Conservation (phyloP, 2,329 filamentous ascomycete species). For the Penicillium expansum region DNA sequence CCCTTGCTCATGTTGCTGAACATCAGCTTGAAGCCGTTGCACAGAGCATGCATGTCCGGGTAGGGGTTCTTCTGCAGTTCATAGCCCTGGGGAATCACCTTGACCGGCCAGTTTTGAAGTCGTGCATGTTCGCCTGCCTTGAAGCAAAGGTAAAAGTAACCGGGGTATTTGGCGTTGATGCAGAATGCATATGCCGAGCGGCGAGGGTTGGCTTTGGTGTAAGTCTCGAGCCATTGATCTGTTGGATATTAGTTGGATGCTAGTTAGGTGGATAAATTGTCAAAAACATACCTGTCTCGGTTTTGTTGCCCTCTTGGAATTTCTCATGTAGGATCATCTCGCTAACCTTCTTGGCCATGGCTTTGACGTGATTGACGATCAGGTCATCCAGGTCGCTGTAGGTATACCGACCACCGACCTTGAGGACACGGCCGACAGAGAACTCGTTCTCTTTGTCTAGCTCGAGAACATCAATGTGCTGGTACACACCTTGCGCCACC, state of each 20-base stretch:
- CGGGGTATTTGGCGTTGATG: constrained; percentile 84
- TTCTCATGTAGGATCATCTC: constrained; percentile 95
- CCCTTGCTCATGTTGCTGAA: constrained; percentile 62
- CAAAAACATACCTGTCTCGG: constrained; percentile 72
- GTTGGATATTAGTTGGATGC: constrained; percentile 6
- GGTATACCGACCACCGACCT: constrained; percentile 81
- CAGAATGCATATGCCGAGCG: constrained; percentile 95
- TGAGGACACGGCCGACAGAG: constrained; percentile 80
- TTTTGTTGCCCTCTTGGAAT: constrained; percentile 76
- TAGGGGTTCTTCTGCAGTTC: constrained; percentile 86
- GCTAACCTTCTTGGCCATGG: constrained; percentile 96
- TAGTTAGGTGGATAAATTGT: neutral
- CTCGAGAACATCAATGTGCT: constrained; percentile 96
- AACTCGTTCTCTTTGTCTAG: constrained; percentile 97
- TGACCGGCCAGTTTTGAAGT: constrained; percentile 78
- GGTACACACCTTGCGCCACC: constrained; percentile 91
- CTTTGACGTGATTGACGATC: constrained; percentile 95
- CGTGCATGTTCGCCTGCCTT: constrained; percentile 76
- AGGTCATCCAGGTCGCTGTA: constrained; percentile 96
- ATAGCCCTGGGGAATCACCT: constrained; percentile 88
- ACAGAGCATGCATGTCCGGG: constrained; percentile 89
- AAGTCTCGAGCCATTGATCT: constrained; percentile 96
- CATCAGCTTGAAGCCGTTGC: constrained; percentile 93
- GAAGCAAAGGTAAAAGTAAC: constrained; percentile 95
- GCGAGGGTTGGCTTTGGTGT: constrained; percentile 92